A percentile compares a stretch with the other conserved stretches of the same genome.
These are phyloP conservation scores for Sergeia podlipaevii DNA, from an alignment of 208 protist genomes.

Conservation along the genomic window DNA sequence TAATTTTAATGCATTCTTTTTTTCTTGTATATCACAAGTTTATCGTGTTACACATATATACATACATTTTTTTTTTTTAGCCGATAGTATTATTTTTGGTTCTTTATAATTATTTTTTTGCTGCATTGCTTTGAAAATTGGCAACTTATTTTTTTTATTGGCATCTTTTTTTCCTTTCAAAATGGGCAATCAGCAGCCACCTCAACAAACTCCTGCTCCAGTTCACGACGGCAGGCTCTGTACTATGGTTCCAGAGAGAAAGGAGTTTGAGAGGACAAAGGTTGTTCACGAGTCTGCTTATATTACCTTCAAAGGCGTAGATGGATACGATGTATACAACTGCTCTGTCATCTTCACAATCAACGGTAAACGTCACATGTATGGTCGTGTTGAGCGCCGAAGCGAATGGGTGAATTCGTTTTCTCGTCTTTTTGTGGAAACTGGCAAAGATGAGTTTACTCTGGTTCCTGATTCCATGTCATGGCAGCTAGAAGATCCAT, in stretches of 20 bases:
- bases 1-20: too few relatives aligned
- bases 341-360: slow-evolving; percentile 49
- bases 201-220: neutral
- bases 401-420: slow-evolving; percentile 50
- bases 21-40: too few relatives aligned
- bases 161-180: too few relatives aligned
- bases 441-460: slow-evolving; percentile 43
- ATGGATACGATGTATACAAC: slow-evolving; percentile 58
- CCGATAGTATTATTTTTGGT: slow-evolving; percentile 1
- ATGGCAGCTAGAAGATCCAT: slow-evolving; percentile 50
- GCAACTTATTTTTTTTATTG: too few relatives aligned
- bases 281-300: slow-evolving; percentile 23
- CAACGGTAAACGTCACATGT: slow-evolving; percentile 36
- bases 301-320: slow-evolving; percentile 44
- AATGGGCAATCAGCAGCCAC: too few relatives aligned
- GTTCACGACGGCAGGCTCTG: slow-evolving; percentile 21
- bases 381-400: slow-evolving; percentile 41
- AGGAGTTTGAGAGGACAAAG: slow-evolving; percentile 43
- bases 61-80: neutral
- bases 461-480: slow-evolving; percentile 35
- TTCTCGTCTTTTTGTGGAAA: slow-evolving; percentile 41
- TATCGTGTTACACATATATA: too few relatives aligned
- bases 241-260: slow-evolving; percentile 29
- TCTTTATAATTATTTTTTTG: neutral
- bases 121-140: neutral